Base-by-base conservation (phyloP, 768 basidiomycete species). In the Tephrocybe sp. region DNA sequence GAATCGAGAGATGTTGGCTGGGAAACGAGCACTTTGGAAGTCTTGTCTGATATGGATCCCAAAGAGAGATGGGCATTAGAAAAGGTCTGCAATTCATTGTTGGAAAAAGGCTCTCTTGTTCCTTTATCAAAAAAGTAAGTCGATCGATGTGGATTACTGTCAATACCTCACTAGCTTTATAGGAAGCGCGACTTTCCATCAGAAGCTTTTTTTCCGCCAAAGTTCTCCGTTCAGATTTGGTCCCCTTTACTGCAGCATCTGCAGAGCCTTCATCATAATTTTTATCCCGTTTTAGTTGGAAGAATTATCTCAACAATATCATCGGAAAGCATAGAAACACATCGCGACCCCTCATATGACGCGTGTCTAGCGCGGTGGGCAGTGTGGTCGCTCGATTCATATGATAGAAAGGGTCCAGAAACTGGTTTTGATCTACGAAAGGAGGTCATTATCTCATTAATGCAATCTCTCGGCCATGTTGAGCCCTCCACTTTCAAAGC, bases 81-180 rank as follows among this genome's bases (percentile, higher is more conserved):
- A 45, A 66, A 68, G 29, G 65, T 98, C 2, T 84, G 82, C 47
- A 80, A 85, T 40, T 76, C 67, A 0, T 68, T 98, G 11, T 57
- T 89, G 42, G 83, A 82, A 49, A 80, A 77, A 52, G 92, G 92
- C 9, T 80, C 73, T 9, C 69, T 97, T 7, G 85, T 97, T 3
- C 94, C 95, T 7, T 56, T 88, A 2, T 86, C 91, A 1, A 89
- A 84, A 69, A 93, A 84, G 95, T 94, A 55, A 54, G 78, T 16
- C 41, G 22, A 23, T 31, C 36, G 22, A 31, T 57, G 34, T 11
- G 64, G 71, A 80, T 7, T 34, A 3, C 16, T 3, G 4, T 38
- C 76, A 78, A 6, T 37, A 74, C 73, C 76, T 15, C 75, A 61
- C 60, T 40, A 34, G 16, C 49, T 31, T 31, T 57, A n/a, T n/a